Base-by-base conservation (phyloP, 2,329 filamentous ascomycete genomes). In the Botrytis cinerea region DNA sequence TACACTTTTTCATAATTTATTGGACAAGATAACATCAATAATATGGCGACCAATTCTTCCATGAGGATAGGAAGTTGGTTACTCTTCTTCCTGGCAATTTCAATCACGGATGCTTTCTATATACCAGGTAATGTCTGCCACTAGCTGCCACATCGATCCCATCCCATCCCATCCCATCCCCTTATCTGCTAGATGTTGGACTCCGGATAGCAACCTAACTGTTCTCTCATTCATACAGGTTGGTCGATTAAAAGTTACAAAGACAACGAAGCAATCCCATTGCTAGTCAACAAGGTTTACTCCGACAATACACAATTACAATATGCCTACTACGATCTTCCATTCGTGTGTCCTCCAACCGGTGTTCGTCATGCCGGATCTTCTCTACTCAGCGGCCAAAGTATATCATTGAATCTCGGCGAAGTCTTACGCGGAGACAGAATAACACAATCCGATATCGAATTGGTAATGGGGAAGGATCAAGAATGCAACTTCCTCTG, bases 271-370 rank as follows among this genome's bases (percentile, higher is more conserved):
- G 86, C 89, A 18, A 92, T 97, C 57, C 93, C 94, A 1, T 86
- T 97, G n/a, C 90, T 95, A 73, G 92, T 96, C 76, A 97, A 97
- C 85, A 97, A 97, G 82, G 91, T 95, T 78, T 97, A 95, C 83
- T 97, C 93, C 72, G 94, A 97, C 83, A 91, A 93, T 79, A 96
- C 93, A 12, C 92, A 96, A 81, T 85, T 97, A n/a, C 93, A 97
- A 82, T 97, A 94, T 88, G 93, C 93, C 77, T 97, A 95, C 84
- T 93, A 92, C 81, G 92, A 96, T 78, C 89, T 97, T 1, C 93
- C 94, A 12, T 97, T 97, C 81, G 92, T 95, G 71, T 97, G 93
- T 80, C 92, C 92, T 18, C 92, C 93, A 1, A 92, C 90, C 14
- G 92, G 92, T 68, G 86, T 88, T 75, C 86, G 85, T 75, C 88